Evolutionary conservation across 202 grass and related monocot species (phyloP).

Genomic region (Brachypodium distachyon): DNA sequence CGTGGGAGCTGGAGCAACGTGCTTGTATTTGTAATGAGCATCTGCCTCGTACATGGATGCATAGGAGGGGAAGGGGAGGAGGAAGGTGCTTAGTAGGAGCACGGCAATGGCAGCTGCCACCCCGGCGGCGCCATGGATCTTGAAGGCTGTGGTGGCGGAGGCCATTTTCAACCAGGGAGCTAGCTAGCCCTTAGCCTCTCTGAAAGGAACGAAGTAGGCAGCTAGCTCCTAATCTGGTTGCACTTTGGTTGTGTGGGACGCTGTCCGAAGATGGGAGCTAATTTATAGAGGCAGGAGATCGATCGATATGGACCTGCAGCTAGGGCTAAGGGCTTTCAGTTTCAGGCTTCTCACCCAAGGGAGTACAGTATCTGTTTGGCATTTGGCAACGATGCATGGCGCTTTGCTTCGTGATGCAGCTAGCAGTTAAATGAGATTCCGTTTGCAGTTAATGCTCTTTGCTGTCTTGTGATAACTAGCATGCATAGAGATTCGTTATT

Average conservation of each 20-base stretch:
- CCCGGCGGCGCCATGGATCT: not conserved
- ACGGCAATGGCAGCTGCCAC: not conserved
- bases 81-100: not conserved
- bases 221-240: no score
- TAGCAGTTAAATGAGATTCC: constrained; percentile 8
- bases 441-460: constrained; percentile 14
- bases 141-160: not conserved
- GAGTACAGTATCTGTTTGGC: no score
- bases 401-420: constrained; percentile 22
- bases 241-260: not conserved
- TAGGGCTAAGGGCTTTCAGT: no score
- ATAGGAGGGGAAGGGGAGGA: not conserved
- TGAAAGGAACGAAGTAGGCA: no score
- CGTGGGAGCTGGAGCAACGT: not conserved
- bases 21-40: not conserved
- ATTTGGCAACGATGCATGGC: no score
- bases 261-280: not conserved
- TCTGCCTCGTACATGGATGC: constrained; percentile 11
- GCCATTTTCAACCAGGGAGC: constrained; percentile 22
- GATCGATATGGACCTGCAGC: not conserved
- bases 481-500: not conserved
- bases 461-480: not conserved
- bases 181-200: not conserved
- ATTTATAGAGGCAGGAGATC: constrained; percentile 29
- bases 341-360: no score